Base-by-base conservation (phyloP, 2,329 filamentous ascomycete genomes). In the Venturia nashicola region DNA sequence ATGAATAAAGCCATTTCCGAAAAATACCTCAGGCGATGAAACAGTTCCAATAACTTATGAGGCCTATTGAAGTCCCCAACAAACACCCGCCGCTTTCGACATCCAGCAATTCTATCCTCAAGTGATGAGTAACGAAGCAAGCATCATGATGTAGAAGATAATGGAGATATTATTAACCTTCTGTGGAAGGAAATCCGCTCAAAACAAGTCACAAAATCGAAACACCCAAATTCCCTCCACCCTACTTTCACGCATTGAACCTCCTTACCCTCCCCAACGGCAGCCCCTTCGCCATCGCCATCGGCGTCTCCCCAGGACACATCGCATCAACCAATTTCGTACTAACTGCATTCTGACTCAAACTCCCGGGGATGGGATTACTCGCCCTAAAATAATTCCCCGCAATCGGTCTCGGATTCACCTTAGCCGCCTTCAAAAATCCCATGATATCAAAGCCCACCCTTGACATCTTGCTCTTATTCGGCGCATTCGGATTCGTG, bases 401-500 rank as follows among this genome's bases (percentile, higher is more conserved):
- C 3, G 63, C 63, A 54, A 65, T 32, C 59, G 63, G 63, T 57
- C 63, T 43, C 32, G 63, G 39, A 18, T 54, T 62, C 16, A 62
- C 44, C 8, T 59, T 61, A 6, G 63, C 4, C 16, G 63, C 63
- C 11, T n/a, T 40, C 23, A 65, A 27, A 20, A 65, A 65, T 18
- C 48, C 61, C 20, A 36, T 62, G 36, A 65, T 61, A 27, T 65
- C 63, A 32, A 65, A 65, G 3, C 63, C 63, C 27, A 65, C 54
- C 27, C 63, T 54, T 18, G 9, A 14, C 4, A 6, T 20, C 18
- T 18, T 34, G 16, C 20, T n/a, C 32, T 8, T 14, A 16, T 16
- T 20, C 9, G 61, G 61, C 6, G 16, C 27, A 27, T 57, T 59
- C 20, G 59, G 59, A 12, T 48, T 27, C 6, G 63, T 34, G 2